These are phyloP conservation scores for Boletus reticulatus DNA, from an alignment of 768 basidiomycete genomes.

Conservation along the genomic window DNA sequence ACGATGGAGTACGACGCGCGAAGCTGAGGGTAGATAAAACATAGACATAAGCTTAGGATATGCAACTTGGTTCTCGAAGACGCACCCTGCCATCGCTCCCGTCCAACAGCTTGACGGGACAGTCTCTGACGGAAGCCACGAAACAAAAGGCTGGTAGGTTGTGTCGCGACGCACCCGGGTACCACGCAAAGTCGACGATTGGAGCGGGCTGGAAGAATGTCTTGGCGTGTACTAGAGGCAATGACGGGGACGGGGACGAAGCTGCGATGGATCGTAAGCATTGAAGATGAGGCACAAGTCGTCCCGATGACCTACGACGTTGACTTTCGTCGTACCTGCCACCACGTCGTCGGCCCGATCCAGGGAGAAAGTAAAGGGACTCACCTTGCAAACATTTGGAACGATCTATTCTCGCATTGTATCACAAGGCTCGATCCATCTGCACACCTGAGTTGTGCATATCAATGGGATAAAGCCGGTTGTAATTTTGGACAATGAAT, in stretches of 20 bases:
- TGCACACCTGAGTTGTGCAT: constrained; percentile 52
- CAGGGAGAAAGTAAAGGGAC: neutral
- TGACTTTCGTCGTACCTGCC: neutral
- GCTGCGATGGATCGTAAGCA: neutral
- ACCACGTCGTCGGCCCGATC: neutral
- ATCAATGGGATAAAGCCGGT: neutral
- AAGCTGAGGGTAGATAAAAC: constrained; percentile 45
- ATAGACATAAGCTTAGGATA: neutral
- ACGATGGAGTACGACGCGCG: constrained; percentile 91
- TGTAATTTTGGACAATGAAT: neutral
- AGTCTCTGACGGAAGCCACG: constrained; percentile 78
- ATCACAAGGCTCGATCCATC: constrained; percentile 70
- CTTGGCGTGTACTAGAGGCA: constrained; percentile 14
- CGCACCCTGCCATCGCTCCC: constrained; percentile 72
- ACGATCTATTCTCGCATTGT: constrained; percentile 67
- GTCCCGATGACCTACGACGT: neutral
- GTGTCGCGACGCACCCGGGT: constrained; percentile 63
- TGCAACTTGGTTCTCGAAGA: neutral
- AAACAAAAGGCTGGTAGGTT: constrained; percentile 77
- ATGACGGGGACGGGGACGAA: neutral
- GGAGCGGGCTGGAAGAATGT: constrained; percentile 59
- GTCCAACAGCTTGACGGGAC: constrained; percentile 83
- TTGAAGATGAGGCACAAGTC: neutral
- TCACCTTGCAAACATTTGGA: constrained; percentile 55
- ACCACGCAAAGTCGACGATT: constrained; percentile 82